Base-by-base conservation (phyloP, 768 basidiomycete species). In the Serendipita vermifera region DNA sequence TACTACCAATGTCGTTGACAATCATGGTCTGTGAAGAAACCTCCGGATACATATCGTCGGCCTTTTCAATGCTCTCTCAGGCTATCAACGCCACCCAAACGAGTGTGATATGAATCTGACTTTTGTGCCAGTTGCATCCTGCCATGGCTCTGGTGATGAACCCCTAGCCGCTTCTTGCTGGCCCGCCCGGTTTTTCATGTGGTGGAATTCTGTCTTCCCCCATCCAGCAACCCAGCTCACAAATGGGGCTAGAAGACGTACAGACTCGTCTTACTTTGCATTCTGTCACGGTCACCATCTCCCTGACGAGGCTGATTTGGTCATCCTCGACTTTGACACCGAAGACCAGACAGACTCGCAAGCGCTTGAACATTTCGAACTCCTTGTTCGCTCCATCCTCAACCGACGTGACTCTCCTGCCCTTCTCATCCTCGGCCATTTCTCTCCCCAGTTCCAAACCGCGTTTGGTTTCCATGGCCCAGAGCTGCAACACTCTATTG, bases 201-300 rank as follows among this genome's bases (percentile, higher is more conserved):
- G 96, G 94, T 96, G 94, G 88, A 90, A 93, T 70, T 77, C 75
- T 55, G 80, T 98, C n/a, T 99, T 99, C 71, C 96, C 94, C 0
- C 90, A 99, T 68, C 94, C 94, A 0, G 93, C 92, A 1, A 91
- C 93, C 9, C 93, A 98, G 67, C 78, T 99, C 62, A 99, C 94
- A 26, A 99, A 99, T 68, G 94, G 94, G 33, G 94, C 94, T 3
- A 86, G 93, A 78, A 78, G 90, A 14, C 82, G 83, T 51, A 92
- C 93, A 20, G 85, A 86, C 69, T 91, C 92, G 1, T 85, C 82
- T 9, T 99, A 99, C 71, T 99, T 93, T 73, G 87, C 85, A 6
- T 98, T 83, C 72, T 99, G 94, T 75, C 87, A 81, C 62, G 77
- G 78, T 1, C 93, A 96, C 62, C 94, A 99, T 65, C 75, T 98